A percentile compares a stretch with the other conserved stretches of the same genome.
phyloP scores from a whole-genome alignment of 208 protist genomes.

The Acanthamoeba castellanii region DNA sequence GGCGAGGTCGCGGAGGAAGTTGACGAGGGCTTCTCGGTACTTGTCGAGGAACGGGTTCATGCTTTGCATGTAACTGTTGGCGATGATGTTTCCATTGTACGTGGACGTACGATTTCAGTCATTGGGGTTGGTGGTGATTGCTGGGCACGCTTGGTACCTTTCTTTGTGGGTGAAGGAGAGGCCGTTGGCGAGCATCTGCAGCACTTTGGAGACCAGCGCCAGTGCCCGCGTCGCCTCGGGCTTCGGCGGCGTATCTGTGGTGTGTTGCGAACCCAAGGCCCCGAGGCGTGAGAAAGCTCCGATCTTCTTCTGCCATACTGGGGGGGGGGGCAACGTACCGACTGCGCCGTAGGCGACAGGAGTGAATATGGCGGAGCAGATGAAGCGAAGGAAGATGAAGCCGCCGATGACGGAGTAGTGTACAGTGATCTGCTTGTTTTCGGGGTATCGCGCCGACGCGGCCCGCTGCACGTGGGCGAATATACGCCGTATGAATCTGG shows the following conservation, averaged over 20 bases:
- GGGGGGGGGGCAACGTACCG: neutral
- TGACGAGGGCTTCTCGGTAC: neutral
- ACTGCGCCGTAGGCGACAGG: neutral
- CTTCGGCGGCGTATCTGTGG: neutral
- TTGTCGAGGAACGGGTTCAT: constrained; percentile 46
- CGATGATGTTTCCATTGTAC: too few species aligned
- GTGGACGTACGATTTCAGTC: too few species aligned
- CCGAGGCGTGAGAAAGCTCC: too few species aligned
- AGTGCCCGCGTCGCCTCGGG: neutral
- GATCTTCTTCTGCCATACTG: too few species aligned
- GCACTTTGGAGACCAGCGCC: constrained; percentile 22
- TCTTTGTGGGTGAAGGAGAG: neutral
- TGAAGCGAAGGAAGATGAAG: constrained; percentile 37
- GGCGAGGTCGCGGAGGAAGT: neutral
- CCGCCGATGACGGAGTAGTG: constrained; percentile 34
- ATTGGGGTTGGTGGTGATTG: too few species aligned
- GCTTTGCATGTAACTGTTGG: neutral
- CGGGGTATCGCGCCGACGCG: neutral
- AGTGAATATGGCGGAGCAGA: constrained; percentile 48
- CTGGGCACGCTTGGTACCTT: too few species aligned
- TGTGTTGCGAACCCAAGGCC: too few species aligned
- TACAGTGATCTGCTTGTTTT: neutral
- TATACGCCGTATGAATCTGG: neutral
- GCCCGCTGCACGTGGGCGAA: neutral
- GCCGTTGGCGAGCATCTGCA: constrained; percentile 47